These are phyloP conservation scores for Torrubiellomyces zombiae DNA, from an alignment of 2,329 filamentous ascomycete species.

Conservation along the genomic window DNA sequence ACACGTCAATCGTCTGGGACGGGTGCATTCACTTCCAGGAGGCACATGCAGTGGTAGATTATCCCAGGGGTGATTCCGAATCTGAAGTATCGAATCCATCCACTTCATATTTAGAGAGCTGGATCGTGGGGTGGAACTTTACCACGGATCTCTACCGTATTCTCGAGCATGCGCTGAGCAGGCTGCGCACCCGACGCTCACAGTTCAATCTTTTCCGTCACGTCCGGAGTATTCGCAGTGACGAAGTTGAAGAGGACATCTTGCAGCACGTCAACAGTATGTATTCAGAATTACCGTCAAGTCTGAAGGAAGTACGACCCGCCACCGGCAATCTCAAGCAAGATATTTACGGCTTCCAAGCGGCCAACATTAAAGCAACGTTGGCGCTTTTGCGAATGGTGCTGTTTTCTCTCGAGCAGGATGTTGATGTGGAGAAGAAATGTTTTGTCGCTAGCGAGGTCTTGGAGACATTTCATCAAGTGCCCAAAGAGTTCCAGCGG, in stretches of 20 bases:
- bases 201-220: too few relatives aligned
- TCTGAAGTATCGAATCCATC: conserved; percentile 3
- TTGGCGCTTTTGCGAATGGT: conserved; percentile 17
- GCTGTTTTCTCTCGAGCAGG: conserved; percentile 11
- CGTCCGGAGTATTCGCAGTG: too few relatives aligned
- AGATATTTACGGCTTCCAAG: conserved; percentile 18
- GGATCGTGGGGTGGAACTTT: conserved; percentile 41
- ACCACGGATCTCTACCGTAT: conserved; percentile 38
- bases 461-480: conserved; percentile 10
- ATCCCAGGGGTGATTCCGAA: conserved; percentile 7
- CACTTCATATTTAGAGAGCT: too few relatives aligned
- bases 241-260: too few relatives aligned
- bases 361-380: conserved; percentile 19
- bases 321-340: conserved; percentile 10
- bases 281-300: conserved; percentile 11
- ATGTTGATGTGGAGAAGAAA: conserved; percentile 12
- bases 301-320: conserved; percentile 12
- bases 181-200: too few relatives aligned
- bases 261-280: too few relatives aligned
- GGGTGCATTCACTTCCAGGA: conserved; percentile 9
- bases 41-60: conserved; percentile 9
- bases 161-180: conserved; percentile 30
- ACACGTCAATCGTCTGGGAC: conserved; percentile 33
- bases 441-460: conserved; percentile 15
- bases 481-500: conserved; percentile 7